Conservation (phyloP, 2,329 filamentous ascomycete genomes). For the Clarireedia sp. region DNA sequence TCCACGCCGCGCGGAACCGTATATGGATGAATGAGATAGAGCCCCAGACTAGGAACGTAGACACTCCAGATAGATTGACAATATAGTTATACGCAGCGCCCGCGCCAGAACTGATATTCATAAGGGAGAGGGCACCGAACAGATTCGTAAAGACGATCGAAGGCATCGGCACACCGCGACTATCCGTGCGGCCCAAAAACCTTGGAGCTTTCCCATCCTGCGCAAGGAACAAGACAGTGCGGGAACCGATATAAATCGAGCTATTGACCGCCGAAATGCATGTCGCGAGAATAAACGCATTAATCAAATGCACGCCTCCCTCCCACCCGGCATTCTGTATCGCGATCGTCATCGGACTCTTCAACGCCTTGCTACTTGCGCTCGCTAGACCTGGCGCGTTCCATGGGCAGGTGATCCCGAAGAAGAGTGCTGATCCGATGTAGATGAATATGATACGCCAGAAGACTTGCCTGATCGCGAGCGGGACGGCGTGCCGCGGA, state of each 20-base stretch:
- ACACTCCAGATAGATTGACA: conserved; percentile 61
- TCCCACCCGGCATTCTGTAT: conserved; percentile 68
- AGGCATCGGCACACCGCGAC: conserved; percentile 50
- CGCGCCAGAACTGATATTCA: conserved; percentile 63
- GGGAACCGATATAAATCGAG: conserved; percentile 69
- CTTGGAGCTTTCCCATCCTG: conserved; percentile 63
- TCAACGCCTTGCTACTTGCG: conserved; percentile 52
- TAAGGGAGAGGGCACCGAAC: conserved; percentile 65
- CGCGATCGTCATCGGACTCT: conserved; percentile 67
- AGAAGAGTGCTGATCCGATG: conserved; percentile 68
- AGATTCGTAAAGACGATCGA: conserved; percentile 62
- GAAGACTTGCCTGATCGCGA: conserved; percentile 82
- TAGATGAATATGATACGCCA: conserved; percentile 89
- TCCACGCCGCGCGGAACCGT: conserved; percentile 60
- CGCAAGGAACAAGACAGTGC: conserved; percentile 69
- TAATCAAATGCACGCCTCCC: conserved; percentile 67
- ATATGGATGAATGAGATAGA: conserved; percentile 64
- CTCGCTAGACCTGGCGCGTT: conserved; percentile 57
- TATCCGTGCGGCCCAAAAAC: conserved; percentile 61
- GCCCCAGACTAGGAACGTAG: conserved; percentile 66
- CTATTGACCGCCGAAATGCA: conserved; percentile 66
- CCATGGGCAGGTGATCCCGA: conserved; percentile 64
- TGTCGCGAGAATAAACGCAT: conserved; percentile 67
- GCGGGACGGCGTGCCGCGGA: conserved; percentile 37
- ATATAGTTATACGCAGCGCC: conserved; percentile 60